These are phyloP conservation scores for Suhomyces terraborum DNA, from an alignment of 1,139 yeast species.

Conservation along the genomic window DNA sequence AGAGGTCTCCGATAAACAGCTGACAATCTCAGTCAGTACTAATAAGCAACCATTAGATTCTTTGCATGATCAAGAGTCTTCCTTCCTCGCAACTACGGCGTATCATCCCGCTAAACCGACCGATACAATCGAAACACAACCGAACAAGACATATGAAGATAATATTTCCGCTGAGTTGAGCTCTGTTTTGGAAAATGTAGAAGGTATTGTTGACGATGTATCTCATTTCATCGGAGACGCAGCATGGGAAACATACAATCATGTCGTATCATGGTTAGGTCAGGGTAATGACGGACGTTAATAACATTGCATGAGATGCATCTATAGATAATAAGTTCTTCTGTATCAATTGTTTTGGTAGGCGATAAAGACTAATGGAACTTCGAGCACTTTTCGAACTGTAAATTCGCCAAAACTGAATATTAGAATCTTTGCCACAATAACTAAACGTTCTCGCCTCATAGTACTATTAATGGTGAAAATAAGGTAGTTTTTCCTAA, in stretches of 20 bases:
- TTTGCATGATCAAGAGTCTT: conserved; percentile 30
- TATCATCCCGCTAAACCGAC: conserved; percentile 39
- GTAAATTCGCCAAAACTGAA: too few relatives aligned
- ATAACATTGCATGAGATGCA: too few relatives aligned
- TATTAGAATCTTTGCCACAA: too few relatives aligned
- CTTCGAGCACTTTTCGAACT: too few relatives aligned
- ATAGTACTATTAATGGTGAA: too few relatives aligned
- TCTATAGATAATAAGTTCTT: too few relatives aligned
- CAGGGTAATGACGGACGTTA: not conserved
- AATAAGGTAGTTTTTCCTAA: too few relatives aligned
- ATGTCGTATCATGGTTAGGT: not conserved
- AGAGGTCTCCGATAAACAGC: conserved; percentile 13
- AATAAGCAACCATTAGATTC: conserved; percentile 31
- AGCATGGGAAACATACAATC: not conserved
- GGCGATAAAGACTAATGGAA: too few relatives aligned
- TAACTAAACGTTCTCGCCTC: too few relatives aligned
- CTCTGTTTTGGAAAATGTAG: conserved; percentile 3
- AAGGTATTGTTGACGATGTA: not conserved
- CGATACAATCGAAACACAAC: conserved; percentile 17
- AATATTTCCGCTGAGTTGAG: conserved; percentile 23
- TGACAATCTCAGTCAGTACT: conserved; percentile 22
- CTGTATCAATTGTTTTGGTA: too few relatives aligned
- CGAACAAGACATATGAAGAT: conserved; percentile 28
- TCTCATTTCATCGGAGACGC: not conserved
- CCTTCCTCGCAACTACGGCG: conserved; percentile 22